Base-by-base conservation (phyloP, 495 filamentous ascomycete genomes). In the Xylaria cubensis region DNA sequence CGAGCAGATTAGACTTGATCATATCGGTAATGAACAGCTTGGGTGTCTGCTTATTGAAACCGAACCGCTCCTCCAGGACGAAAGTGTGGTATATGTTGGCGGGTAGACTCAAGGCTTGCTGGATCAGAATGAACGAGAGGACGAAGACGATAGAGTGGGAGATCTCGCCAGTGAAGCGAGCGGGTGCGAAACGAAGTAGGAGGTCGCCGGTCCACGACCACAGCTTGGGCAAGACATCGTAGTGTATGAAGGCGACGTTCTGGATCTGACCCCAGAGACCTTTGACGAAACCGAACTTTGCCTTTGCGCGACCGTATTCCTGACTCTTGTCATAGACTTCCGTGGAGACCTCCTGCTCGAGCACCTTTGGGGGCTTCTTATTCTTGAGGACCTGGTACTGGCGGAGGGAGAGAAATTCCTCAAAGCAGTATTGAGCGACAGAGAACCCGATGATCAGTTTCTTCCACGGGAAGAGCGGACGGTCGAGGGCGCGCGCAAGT, bases 31-130 rank as follows among this genome's bases (percentile, higher is more conserved):
- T 82, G 86, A 94, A 99, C 4, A 98, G 86, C 82, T 90, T 91
- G 50, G 92, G 81, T 0, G 96, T 98, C 84, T 97, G 93, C 86
- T 99, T 98, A 82, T 99, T 99, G 88, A 99, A 99, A 32, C 96
- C 97, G 80, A 95, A 99, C 77, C 94, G 93, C 86, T 98, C 94
- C 80, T 99, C 96, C 55, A 98, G 86, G 51, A 97, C 92, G 78
- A 99, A 99, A 1, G 92, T 94, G 84, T 93, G 90, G 86, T 98
- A 99, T 78, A 97, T 92, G 65, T 87, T 91, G 68, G 92, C 88
- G 19, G 97, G 97, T 61, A 98, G 84, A 48, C 90, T 91, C 69
- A 97, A 81, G 62, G 92, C 75, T 74, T 93, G 92, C 46, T 93
- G 91, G 75, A 94, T 88, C 72, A 97, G 78, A 77, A 92, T 92